Evolutionary conservation across 139 green algal species (phyloP).

Genomic region (Chlamydomonas schloesseri): DNA sequence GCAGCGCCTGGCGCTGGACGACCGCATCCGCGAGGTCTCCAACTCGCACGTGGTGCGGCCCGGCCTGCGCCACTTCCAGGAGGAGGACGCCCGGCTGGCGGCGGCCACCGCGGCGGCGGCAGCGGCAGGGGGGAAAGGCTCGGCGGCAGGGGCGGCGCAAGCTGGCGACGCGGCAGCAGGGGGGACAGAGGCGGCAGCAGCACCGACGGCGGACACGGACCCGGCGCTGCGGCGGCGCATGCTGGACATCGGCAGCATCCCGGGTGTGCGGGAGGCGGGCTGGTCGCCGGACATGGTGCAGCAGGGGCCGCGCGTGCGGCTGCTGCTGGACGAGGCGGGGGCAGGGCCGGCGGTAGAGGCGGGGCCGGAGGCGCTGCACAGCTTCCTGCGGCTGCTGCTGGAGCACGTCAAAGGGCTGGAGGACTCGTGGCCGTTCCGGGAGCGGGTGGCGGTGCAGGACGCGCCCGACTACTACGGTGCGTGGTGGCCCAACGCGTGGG

Average conservation of each 20-base stretch:
- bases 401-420: slow-evolving; percentile 65
- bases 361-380: slow-evolving; percentile 65
- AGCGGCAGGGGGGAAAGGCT: too few relatives aligned
- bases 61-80: slow-evolving; percentile 61
- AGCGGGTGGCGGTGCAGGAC: slow-evolving; percentile 82
- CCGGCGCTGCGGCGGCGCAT: background rate
- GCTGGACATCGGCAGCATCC: slow-evolving; percentile 74
- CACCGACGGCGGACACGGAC: too few relatives aligned
- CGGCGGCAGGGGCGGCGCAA: too few relatives aligned
- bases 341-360: slow-evolving; percentile 35
- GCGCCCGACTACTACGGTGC: slow-evolving; percentile 93
- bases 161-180: slow-evolving; percentile 4
- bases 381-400: slow-evolving; percentile 66
- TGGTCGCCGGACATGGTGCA: slow-evolving; percentile 63
- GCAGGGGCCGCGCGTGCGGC: slow-evolving; percentile 29
- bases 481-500: too few relatives aligned
- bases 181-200: too few relatives aligned
- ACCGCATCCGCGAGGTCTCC: slow-evolving; percentile 74
- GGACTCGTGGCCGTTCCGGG: slow-evolving; percentile 91
- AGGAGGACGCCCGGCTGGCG: too few relatives aligned
- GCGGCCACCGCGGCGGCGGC: background rate
- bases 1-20: slow-evolving; percentile 64
- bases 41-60: slow-evolving; percentile 85
- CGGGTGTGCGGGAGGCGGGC: slow-evolving; percentile 88
- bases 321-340: slow-evolving; percentile 53